Evolutionary conservation across 768 basidiomycete species (phyloP).

Genomic region (Lyophyllum semitale): DNA sequence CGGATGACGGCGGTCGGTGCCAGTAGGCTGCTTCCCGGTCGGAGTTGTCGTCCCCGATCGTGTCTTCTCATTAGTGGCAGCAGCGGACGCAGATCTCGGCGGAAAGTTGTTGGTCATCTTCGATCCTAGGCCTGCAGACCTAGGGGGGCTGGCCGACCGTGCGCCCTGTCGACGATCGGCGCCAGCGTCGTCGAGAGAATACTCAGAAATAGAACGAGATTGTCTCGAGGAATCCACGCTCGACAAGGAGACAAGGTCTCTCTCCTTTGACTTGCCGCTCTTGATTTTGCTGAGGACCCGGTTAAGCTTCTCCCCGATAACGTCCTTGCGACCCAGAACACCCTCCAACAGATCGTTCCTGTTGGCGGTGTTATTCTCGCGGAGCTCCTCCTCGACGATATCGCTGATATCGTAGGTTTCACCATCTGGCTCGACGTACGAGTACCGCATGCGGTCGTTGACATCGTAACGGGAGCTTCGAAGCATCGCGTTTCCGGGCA

Average conservation of each 20-base stretch:
- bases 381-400: conserved; percentile 88
- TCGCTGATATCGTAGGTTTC: conserved; percentile 93
- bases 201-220: conserved; percentile 52
- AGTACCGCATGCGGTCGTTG: conserved; percentile 83
- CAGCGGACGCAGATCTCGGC: conserved; percentile 13
- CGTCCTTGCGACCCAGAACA: conserved; percentile 59
- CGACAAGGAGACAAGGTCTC: conserved; percentile 26
- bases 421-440: conserved; percentile 89
- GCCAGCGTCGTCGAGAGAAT: conserved; percentile 51
- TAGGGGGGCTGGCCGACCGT: conserved; percentile 42
- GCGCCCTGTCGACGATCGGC: conserved; percentile 29
- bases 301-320: conserved; percentile 68
- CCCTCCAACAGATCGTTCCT: conserved; percentile 70
- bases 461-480: conserved; percentile 78
- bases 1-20: conserved; percentile 51
- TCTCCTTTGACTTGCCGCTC: conserved; percentile 53
- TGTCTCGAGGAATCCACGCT: conserved; percentile 34
- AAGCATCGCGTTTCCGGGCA: conserved; percentile 83
- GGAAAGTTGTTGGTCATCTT: conserved; percentile 16
- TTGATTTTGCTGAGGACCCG: conserved; percentile 77
- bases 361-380: conserved; percentile 42
- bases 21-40: conserved; percentile 26
- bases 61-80: conserved; percentile 10
- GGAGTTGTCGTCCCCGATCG: conserved; percentile 37
- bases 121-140: conserved; percentile 33